Conservation (phyloP, 106 monocot species). For the Allium cepa region DNA sequence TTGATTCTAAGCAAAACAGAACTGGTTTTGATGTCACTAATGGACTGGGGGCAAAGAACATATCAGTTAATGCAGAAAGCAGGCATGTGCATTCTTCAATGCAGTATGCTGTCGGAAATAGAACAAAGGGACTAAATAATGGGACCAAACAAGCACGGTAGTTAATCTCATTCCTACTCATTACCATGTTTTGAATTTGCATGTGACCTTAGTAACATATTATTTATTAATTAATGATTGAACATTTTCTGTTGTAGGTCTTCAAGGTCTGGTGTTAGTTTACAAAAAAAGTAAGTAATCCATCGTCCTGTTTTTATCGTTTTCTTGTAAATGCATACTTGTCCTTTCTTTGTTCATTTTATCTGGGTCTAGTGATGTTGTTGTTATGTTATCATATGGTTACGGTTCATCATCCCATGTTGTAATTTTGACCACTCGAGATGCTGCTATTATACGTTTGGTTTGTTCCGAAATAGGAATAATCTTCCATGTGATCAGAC, state of each 20-base stretch:
- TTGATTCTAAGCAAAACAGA: constrained; percentile 45
- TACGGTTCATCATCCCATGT: too few relatives aligned
- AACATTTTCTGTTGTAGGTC: constrained; percentile 13
- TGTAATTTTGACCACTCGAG: too few relatives aligned
- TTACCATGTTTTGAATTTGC: background rate
- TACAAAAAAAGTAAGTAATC: constrained; percentile 34
- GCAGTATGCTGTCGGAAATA: too few relatives aligned
- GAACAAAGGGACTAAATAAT: too few relatives aligned
- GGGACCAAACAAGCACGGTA: constrained; percentile 71
- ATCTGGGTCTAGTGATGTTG: too few relatives aligned
- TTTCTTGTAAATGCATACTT: background rate
- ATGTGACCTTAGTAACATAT: background rate
- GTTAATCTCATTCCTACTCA: background rate
- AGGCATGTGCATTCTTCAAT: too few relatives aligned
- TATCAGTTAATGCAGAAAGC: too few relatives aligned
- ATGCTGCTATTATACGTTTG: too few relatives aligned
- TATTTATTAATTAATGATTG: background rate
- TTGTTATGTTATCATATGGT: too few relatives aligned
- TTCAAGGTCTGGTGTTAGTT: constrained; percentile 22
- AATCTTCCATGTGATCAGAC: too few relatives aligned
- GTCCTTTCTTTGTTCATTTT: background rate
- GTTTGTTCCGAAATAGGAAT: too few relatives aligned
- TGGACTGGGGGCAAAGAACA: too few relatives aligned
- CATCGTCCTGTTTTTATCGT: background rate
- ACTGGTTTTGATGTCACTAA: constrained; percentile 20